Percentiles rank a stretch among this genome's conserved stretches.
phyloP scores from a whole-genome alignment of 2,329 filamentous ascomycete species.

The Endothia cerciana region DNA sequence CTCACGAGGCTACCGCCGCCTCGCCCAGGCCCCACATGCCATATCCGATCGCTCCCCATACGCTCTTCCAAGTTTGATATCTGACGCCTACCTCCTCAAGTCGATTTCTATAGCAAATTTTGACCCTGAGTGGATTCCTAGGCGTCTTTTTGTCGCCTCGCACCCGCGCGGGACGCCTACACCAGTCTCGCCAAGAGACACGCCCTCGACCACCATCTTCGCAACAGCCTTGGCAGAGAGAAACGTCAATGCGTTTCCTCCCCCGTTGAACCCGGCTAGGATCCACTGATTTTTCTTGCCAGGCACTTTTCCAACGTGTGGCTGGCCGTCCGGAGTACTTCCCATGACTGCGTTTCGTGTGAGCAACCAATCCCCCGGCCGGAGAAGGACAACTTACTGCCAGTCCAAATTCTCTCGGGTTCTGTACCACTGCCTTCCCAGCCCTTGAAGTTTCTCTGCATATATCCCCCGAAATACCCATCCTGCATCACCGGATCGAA shows the following conservation, averaged over 20 bases:
- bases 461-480: conserved; percentile 36
- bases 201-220: conserved; percentile 15
- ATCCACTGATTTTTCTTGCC: conserved; percentile 21
- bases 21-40: background rate
- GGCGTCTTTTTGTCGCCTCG: conserved; percentile 23
- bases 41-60: no score
- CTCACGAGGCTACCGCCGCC: background rate
- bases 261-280: conserved; percentile 27
- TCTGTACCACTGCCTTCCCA: conserved; percentile 32
- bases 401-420: conserved; percentile 33
- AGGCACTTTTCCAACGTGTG: conserved; percentile 26
- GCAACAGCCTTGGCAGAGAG: conserved; percentile 25
- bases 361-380: background rate
- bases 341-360: conserved; percentile 21
- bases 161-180: conserved; percentile 18
- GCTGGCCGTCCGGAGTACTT: conserved; percentile 19
- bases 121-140: background rate
- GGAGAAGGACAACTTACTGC: conserved; percentile 29
- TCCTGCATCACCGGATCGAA: conserved; percentile 28
- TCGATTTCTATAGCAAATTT: background rate
- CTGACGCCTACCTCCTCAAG: background rate
- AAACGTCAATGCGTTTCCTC: conserved; percentile 25
- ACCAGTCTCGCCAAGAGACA: conserved; percentile 16
- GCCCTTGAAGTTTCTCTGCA: conserved; percentile 34
- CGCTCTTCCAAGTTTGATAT: background rate